phyloP scores from a whole-genome alignment of 768 basidiomycete genomes.

The Russula olivacea region DNA sequence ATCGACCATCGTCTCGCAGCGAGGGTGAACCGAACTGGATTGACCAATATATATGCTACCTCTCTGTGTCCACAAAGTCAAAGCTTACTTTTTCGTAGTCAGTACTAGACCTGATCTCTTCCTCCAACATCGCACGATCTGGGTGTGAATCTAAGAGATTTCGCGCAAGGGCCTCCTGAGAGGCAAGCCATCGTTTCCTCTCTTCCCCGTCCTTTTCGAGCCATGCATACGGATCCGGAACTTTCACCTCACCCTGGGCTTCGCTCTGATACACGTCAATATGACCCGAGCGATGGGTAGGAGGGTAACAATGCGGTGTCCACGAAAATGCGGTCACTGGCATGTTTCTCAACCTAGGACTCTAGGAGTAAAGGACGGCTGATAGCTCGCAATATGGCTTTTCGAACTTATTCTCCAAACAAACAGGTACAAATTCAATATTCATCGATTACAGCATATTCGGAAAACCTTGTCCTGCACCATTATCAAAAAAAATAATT shows the following conservation, averaged over 20 bases:
- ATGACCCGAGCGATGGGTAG: constrained; percentile 58
- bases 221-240: constrained; percentile 72
- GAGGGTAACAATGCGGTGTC: constrained; percentile 56
- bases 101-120: constrained; percentile 49
- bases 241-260: constrained; percentile 51
- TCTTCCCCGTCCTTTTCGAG: constrained; percentile 59
- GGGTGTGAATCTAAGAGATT: constrained; percentile 56
- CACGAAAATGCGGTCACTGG: constrained; percentile 37
- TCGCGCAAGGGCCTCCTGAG: constrained; percentile 55
- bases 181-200: constrained; percentile 57
- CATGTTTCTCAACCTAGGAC: constrained; percentile 21
- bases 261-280: constrained; percentile 65
- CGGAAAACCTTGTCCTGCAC: too few species aligned
- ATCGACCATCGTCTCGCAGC: constrained; percentile 58
- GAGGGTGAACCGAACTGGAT: constrained; percentile 56
- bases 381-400: not conserved
- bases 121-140: constrained; percentile 53
- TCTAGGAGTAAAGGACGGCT: not conserved
- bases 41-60: constrained; percentile 4
- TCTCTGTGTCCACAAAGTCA: not conserved
- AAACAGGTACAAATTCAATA: too few species aligned
- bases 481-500: too few species aligned
- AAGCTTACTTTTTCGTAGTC: constrained; percentile 35
- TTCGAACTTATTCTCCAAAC: too few species aligned
- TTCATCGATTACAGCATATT: too few species aligned